Evolutionary conservation across 139 green algal genomes (phyloP).

Genomic region (Edaphochlamys debaryana): DNA sequence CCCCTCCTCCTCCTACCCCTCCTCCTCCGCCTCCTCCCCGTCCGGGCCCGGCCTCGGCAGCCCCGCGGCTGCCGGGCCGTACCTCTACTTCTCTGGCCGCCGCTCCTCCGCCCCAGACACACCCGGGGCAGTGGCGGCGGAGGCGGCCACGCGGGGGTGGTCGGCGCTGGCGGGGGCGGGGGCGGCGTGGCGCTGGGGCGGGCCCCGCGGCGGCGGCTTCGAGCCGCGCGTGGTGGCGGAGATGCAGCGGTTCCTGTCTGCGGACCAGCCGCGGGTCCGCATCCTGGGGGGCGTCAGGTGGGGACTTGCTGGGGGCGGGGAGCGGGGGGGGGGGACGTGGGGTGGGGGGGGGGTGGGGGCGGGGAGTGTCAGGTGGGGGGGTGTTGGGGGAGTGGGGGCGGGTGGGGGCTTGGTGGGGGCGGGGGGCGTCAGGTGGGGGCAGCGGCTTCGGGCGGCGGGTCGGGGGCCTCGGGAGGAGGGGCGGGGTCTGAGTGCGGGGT

Average conservation of each 20-base stretch:
- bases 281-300: slow-evolving; percentile 85
- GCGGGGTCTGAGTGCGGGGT: too few relatives aligned
- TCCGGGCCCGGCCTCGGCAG: too few relatives aligned
- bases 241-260: slow-evolving; percentile 79
- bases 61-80: slow-evolving; percentile 17
- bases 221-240: slow-evolving; percentile 49
- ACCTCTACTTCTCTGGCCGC: slow-evolving; percentile 83
- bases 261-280: slow-evolving; percentile 67
- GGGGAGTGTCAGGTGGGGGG: too few relatives aligned
- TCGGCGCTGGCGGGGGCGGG: slow-evolving; percentile 73
- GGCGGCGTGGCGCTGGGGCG: slow-evolving; percentile 85
- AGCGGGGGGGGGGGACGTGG: background rate
- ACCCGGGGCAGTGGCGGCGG: slow-evolving; percentile 57
- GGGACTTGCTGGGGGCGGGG: too few relatives aligned
- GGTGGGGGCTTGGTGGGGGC: too few relatives aligned
- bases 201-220: slow-evolving; percentile 58
- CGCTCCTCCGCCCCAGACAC: slow-evolving; percentile 78
- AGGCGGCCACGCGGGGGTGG: slow-evolving; percentile 55
- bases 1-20: too few relatives aligned
- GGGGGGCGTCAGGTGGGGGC: background rate
- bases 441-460: background rate
- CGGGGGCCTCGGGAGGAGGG: too few relatives aligned
- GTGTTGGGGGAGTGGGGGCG: too few relatives aligned
- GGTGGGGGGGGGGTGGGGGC: background rate
- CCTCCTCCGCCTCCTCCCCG: too few relatives aligned